phyloP scores from a whole-genome alignment of 2,329 filamentous ascomycete genomes.

The Aspergillus viridinutans region DNA sequence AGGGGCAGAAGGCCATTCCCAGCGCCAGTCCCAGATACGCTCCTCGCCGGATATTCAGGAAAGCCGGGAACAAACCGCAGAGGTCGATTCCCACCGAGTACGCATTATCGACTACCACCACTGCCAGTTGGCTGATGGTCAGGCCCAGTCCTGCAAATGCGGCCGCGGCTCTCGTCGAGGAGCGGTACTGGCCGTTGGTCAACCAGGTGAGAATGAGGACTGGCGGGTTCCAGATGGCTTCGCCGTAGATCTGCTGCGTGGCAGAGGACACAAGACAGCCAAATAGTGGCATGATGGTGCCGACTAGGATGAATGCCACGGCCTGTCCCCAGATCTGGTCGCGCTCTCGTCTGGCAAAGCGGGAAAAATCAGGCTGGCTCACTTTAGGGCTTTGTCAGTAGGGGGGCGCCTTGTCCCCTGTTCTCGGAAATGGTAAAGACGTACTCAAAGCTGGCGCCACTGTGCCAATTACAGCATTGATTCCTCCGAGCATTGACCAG shows the following conservation, averaged over 20 bases:
- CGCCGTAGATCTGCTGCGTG: constrained; percentile 22
- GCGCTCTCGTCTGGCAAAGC: constrained; percentile 21
- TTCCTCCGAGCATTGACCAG: constrained; percentile 26
- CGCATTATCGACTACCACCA: constrained; percentile 23
- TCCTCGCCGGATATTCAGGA: constrained; percentile 55
- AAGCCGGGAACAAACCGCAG: constrained; percentile 49
- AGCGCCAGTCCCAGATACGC: constrained; percentile 45
- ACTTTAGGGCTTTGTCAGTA: not conserved
- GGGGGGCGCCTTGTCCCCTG: constrained; percentile 10
- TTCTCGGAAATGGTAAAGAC: too few species aligned
- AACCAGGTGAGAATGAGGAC: constrained; percentile 17
- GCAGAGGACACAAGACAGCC: constrained; percentile 28
- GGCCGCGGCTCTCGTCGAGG: constrained; percentile 19
- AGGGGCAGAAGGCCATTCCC: constrained; percentile 19
- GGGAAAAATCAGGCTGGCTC: constrained; percentile 30
- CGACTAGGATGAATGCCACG: constrained; percentile 20
- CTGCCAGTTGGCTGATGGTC: constrained; percentile 22
- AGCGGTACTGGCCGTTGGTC: constrained; percentile 17
- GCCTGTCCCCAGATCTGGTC: constrained; percentile 23
- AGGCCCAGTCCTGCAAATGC: constrained; percentile 22
- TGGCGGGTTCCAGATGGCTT: constrained; percentile 23
- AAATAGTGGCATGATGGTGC: constrained; percentile 19
- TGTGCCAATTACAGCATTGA: constrained; percentile 28
- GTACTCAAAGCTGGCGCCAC: constrained; percentile 19
- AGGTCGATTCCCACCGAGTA: constrained; percentile 50